A percentile compares a stretch with the other conserved stretches of the same genome.
These are phyloP conservation scores for Nannizzia gypsea DNA, from an alignment of 2,329 filamentous ascomycete genomes.

Conservation along the genomic window DNA sequence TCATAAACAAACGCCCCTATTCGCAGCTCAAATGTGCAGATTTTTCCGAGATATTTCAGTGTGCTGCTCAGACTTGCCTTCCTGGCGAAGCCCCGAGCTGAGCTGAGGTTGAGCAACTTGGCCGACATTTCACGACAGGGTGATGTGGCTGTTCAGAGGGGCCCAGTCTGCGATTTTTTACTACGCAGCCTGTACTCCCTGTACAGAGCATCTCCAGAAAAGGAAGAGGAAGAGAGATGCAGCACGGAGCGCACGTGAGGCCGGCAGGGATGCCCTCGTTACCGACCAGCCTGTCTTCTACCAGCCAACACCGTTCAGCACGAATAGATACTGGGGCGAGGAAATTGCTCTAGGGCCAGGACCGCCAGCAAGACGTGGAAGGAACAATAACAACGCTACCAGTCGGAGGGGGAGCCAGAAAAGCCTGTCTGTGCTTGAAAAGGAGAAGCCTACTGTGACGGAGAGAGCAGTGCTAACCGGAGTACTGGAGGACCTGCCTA, in stretches of 20 bases:
- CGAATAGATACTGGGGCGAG: constrained; percentile 78
- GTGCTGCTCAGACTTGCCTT: neutral
- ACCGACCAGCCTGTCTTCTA: constrained; percentile 62
- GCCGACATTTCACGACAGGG: neutral
- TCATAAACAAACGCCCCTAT: no score
- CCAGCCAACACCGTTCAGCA: constrained; percentile 68
- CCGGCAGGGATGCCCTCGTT: constrained; percentile 47
- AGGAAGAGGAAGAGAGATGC: constrained; percentile 61
- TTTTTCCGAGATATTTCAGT: neutral
- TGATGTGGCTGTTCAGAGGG: constrained; percentile 39
- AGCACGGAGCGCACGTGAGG: constrained; percentile 51
- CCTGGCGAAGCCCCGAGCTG: constrained; percentile 1
- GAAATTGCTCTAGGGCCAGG: constrained; percentile 75
- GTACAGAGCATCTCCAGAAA: constrained; percentile 56
- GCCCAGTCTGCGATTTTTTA: constrained; percentile 41
- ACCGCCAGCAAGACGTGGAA: constrained; percentile 49
- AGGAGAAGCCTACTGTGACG: constrained; percentile 12
- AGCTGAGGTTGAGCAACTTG: neutral
- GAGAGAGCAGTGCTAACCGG: constrained; percentile 16
- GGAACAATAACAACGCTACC: constrained; percentile 38
- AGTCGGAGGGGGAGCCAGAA: constrained; percentile 49
- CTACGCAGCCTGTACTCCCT: constrained; percentile 43
- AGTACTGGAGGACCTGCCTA: constrained; percentile 4
- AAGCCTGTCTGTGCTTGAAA: constrained; percentile 41
- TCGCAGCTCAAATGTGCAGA: constrained; percentile 1